Evolutionary conservation across 1,284 basidiomycete species (phyloP), one percentile per base, ranked within the genome.

Genomic region (Ceratobasidium sp.): DNA sequence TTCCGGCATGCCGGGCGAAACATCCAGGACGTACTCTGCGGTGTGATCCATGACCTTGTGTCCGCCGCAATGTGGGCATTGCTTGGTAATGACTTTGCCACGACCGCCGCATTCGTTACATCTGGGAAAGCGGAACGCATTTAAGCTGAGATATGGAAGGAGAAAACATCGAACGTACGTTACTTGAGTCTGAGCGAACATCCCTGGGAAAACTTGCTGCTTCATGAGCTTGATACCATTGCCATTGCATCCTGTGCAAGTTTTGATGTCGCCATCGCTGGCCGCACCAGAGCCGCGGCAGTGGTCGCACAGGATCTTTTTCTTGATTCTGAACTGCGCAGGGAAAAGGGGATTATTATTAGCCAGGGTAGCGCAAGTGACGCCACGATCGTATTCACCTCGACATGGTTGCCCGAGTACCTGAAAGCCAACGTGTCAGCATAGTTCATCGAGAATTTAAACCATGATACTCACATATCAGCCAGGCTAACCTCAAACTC

Each of bases 131-230:
- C 23, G 41, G 23, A 18, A 26, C 10, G 2, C 26, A 23, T 32
- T 39, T 46, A 30, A 28, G 43, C 30, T 61, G 39, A 52, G 50
- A 26, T 28, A 28, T 8, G 23, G 50, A 23, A 14, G 18, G 36
- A 21, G 21, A 39, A 12, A 41, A 53, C 72, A 23, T 3, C 3
- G 32, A n/a, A 61, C 76, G 58, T 70, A 93, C 39, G 89, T 87
- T 73, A 86, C 81, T 82, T 95, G 91, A 73, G 90, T 87, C 82
- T 96, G 90, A 0, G 91, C 92, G 77, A 91, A 92, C 94, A 97
- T 96, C 26, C 94, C 94, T 0, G 95, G 94, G 84, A 96, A 95
- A 76, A 98, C 92, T 84, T 96, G 96, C 79, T 97, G 94, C 72
- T 94, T 91, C 71, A 91, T 87, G 34, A 97, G 81, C 77, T 92